Conservation (phyloP, 192 early-diverging fungal species). For the Umbelopsis sp. region DNA sequence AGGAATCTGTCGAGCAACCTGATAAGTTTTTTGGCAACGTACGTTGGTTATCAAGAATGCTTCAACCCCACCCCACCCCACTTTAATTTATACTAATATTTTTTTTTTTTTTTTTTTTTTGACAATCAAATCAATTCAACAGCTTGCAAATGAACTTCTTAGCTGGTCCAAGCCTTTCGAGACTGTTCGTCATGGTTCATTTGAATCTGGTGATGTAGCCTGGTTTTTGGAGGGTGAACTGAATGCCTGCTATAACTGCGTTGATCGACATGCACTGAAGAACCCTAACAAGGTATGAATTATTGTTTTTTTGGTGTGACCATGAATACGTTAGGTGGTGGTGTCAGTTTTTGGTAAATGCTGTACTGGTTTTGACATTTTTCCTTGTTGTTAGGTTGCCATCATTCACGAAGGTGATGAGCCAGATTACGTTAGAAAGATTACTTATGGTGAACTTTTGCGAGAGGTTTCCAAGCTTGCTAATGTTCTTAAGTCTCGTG, state of each 20-base stretch:
- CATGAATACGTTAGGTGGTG: too few relatives aligned
- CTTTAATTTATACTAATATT: too few relatives aligned
- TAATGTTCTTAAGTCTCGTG: conserved; percentile 80
- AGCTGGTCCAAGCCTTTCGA: conserved; percentile 83
- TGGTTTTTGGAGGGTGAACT: conserved; percentile 94
- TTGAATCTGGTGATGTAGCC: conserved; percentile 83
- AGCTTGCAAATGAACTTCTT: conserved; percentile 78
- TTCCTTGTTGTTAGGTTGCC: conserved; percentile 52
- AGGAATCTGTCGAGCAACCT: conserved; percentile 79
- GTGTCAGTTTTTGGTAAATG: too few relatives aligned
- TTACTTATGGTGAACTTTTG: conserved; percentile 86
- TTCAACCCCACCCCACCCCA: too few relatives aligned
- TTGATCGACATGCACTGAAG: conserved; percentile 86
- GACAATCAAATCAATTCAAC: background rate
- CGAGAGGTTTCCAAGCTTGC: conserved; percentile 83
- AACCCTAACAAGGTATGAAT: conserved; percentile 70
- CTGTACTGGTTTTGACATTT: background rate
- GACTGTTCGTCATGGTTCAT: conserved; percentile 68
- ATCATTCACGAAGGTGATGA: conserved; percentile 92
- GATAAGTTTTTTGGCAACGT: conserved; percentile 85
- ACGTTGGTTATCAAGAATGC: too few relatives aligned
- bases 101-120: too few relatives aligned
- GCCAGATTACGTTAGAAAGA: conserved; percentile 72
- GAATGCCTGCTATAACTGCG: conserved; percentile 95
- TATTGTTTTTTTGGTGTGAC: conserved; percentile 10